Evolutionary conservation across 2,329 filamentous ascomycete genomes (phyloP), one percentile per base, ranked within the genome.

Genomic region (Xylariaceae sp.): DNA sequence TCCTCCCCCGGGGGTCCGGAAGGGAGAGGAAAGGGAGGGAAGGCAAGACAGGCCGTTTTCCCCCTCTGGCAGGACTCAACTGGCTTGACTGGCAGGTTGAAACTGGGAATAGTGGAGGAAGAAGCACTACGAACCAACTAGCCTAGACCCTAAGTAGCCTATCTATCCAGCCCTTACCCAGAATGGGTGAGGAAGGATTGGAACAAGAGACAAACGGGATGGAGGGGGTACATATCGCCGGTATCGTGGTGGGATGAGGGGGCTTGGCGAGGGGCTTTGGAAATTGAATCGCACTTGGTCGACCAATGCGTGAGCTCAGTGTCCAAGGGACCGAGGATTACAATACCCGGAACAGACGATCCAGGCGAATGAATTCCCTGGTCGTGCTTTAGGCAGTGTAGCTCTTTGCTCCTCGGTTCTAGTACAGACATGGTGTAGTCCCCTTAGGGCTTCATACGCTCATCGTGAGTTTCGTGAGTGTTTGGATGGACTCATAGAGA

Each of bases 101-200:
- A 49, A 52, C 47, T 57, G 54, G 43, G 47, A 59, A 59, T 57
- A 57, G 58, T 60, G 58, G 58, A 60, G 56, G 53, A 42, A 6
- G 53, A 56, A 51, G 58, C 50, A 53, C 53, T 58, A 58, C 50
- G 51, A 55, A 53, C 53, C 50, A 52, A 54, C 50, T 58, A 56
- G 50, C 49, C 53, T 56, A 51, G 56, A 11, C 35, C 35, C 35
- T 11, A 19, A 19, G 19, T 19, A 37, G 35, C 3, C 35, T 37
- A 37, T 29, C 43, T 45, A 45, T 47, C 53, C 55, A 60, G 58
- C 56, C 55, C 58, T 58, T 60, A 60, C 58, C 58, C 52, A 58
- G 49, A 45, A 42, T 56, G 54, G 48, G 45, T 39, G 27, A 44
- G 51, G 52, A 57, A 48, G 49, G 57, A 52, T 49, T 40, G 46